phyloP scores from a whole-genome alignment of 2,329 filamentous ascomycete genomes.

The Thyridium curvatum region DNA sequence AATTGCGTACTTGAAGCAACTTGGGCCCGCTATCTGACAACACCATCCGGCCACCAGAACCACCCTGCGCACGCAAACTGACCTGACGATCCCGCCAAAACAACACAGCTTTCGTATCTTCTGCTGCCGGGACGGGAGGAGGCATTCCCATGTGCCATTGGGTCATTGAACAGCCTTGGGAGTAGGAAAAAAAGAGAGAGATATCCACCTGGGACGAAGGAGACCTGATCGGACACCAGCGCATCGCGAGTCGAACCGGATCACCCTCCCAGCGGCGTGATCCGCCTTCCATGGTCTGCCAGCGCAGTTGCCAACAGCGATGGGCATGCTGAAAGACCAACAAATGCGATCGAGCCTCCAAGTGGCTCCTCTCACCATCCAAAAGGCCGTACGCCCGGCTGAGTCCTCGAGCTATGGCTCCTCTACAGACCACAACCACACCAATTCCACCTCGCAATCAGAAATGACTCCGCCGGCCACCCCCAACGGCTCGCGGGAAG shows the following conservation, averaged over 20 bases:
- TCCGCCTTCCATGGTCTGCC: slow-evolving; percentile 25
- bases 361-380: slow-evolving; percentile 52
- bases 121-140: no score
- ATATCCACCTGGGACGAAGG: background rate
- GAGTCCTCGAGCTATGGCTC: slow-evolving; percentile 18
- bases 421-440: slow-evolving; percentile 14
- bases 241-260: background rate
- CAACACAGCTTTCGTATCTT: no score
- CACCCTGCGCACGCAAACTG: no score
- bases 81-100: no score
- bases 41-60: no score
- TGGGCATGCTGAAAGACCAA: slow-evolving; percentile 40
- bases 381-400: slow-evolving; percentile 30
- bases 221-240: background rate
- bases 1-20: no score
- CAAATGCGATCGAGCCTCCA: slow-evolving; percentile 51
- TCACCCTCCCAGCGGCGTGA: slow-evolving; percentile 6
- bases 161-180: background rate
- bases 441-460: slow-evolving; percentile 28
- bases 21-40: no score
- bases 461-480: slow-evolving; percentile 76
- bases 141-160: background rate
- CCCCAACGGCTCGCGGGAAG: slow-evolving; percentile 62
- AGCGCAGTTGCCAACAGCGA: slow-evolving; percentile 25
- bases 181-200: background rate